These are phyloP conservation scores for Pseudogymnoascus sp. DNA, from an alignment of 2,329 filamentous ascomycete species.

Conservation along the genomic window DNA sequence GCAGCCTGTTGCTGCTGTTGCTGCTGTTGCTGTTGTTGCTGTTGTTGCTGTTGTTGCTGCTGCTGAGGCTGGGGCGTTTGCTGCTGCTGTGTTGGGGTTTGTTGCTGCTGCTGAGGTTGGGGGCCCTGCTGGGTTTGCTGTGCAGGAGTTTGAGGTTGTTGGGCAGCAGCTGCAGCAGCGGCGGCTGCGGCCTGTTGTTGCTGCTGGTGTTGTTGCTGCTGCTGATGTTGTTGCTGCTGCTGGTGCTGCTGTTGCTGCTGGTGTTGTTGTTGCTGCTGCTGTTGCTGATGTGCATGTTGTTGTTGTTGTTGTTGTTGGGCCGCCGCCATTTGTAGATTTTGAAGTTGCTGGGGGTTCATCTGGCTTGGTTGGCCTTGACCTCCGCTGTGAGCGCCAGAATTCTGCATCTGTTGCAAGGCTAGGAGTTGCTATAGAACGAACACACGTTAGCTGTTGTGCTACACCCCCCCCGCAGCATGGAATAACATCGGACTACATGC, in stretches of 20 bases:
- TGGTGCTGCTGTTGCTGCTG: slow-evolving; percentile 33
- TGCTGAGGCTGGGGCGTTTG: slow-evolving; percentile 34
- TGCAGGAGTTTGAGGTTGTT: slow-evolving; percentile 25
- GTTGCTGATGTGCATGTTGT: slow-evolving; percentile 40
- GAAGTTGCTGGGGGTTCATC: slow-evolving; percentile 42
- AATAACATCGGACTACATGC: background rate
- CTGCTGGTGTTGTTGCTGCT: slow-evolving; percentile 27
- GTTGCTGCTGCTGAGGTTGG: slow-evolving; percentile 36
- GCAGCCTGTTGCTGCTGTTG: slow-evolving; percentile 31
- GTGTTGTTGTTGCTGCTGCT: slow-evolving; percentile 36
- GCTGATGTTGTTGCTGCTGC: slow-evolving; percentile 31
- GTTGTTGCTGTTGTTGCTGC: slow-evolving; percentile 28
- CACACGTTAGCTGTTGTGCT: background rate
- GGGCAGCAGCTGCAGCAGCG: slow-evolving; percentile 13
- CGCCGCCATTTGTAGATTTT: slow-evolving; percentile 35
- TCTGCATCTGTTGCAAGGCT: slow-evolving; percentile 39
- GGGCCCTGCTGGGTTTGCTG: slow-evolving; percentile 37
- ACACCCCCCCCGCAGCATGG: background rate
- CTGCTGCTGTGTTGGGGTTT: slow-evolving; percentile 33
- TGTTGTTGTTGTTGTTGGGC: slow-evolving; percentile 34
- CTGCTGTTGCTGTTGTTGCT: slow-evolving; percentile 32
- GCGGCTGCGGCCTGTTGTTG: slow-evolving; percentile 19
- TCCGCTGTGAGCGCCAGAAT: slow-evolving; percentile 37
- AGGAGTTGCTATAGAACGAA: slow-evolving; percentile 33
- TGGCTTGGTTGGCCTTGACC: slow-evolving; percentile 40